These are phyloP conservation scores for Verruconis gallopava DNA, from an alignment of 2,329 filamentous ascomycete species.

Conservation along the genomic window DNA sequence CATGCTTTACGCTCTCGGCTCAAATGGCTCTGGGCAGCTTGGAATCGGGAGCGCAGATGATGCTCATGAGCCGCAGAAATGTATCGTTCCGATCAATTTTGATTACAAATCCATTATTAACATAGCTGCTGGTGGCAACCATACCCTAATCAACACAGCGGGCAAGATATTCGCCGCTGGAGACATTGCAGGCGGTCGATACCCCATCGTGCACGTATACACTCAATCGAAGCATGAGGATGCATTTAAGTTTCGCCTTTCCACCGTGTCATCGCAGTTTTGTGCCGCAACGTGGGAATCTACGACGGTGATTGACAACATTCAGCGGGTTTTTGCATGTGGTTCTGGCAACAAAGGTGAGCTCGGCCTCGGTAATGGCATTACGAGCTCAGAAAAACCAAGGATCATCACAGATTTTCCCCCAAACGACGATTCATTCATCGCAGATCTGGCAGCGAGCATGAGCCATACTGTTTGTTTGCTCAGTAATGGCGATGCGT, in stretches of 20 bases:
- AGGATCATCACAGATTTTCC: conserved; percentile 50
- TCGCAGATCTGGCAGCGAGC: conserved; percentile 51
- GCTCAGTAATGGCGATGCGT: conserved; percentile 61
- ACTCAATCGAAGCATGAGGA: conserved; percentile 1
- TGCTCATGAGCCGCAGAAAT: conserved; percentile 20
- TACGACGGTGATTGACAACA: conserved; percentile 46
- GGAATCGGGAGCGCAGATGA: conserved; percentile 33
- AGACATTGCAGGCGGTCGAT: conserved; percentile 1
- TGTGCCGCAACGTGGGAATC: conserved; percentile 71
- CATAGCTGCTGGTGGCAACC: conserved; percentile 65
- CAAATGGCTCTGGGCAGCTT: conserved; percentile 40
- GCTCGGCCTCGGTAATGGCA: conserved; percentile 45
- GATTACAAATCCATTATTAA: conserved; percentile 6
- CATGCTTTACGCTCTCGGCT: conserved; percentile 34
- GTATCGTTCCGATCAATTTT: conserved; percentile 4
- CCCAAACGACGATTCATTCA: conserved; percentile 32
- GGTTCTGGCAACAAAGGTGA: conserved; percentile 61
- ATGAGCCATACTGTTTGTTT: conserved; percentile 69
- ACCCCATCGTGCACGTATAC: not conserved
- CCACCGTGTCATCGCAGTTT: not conserved
- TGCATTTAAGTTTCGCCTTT: conserved; percentile 1
- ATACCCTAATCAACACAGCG: conserved; percentile 49
- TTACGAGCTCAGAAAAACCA: conserved; percentile 21
- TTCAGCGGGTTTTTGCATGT: conserved; percentile 46
- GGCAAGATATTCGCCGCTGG: conserved; percentile 14